Evolutionary conservation across 2,329 filamentous ascomycete genomes (phyloP), one percentile per base, ranked within the genome.

Genomic region (Aphanocladium album): DNA sequence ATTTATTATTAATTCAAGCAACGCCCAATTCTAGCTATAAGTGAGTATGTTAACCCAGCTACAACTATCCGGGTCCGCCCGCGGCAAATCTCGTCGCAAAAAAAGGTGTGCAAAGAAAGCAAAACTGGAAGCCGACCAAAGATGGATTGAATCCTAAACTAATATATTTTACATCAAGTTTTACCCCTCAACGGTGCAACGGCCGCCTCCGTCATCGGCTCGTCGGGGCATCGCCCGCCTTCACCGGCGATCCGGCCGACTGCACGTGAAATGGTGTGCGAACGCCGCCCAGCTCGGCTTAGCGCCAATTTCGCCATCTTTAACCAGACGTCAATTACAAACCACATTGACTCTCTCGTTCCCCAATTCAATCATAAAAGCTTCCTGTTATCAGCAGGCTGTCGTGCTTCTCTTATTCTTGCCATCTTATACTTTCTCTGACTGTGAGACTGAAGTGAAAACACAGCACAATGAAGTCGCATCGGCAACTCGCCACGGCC

Each of bases 201-300:
- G 52, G 33, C 47, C 27, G 21, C 11, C 53, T 61, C 60, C 60
- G 60, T 25, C 39, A 52, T 61, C 60, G 53, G 60, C 47, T 57
- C 37, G 53, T 61, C 60, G 60, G 60, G 45, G 30, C 50, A 50
- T 54, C 59, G 41, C 43, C 39, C 54, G 57, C 35, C 17, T 25
- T 25, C 14, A 17, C n/a, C 50, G 55, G 54, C 45, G 54, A 57
- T 57, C 60, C 51, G 51, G 57, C 33, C 47, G 21, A 43, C 49
- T 45, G 62, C 66, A 68, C 66, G 66, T 68, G 66, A 66, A 65
- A 68, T 68, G 66, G 54, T 65, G 66, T 68, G 66, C 63, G 62
- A 60, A 41, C 62, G 62, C 62, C 56, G 61, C 62, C 60, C 56
- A 58, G 57, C 60, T 43, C 39, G 57, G 52, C 46, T 9, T 57